Base-by-base conservation (phyloP, 1,284 basidiomycete species). In the Leccinum pachyderme region DNA sequence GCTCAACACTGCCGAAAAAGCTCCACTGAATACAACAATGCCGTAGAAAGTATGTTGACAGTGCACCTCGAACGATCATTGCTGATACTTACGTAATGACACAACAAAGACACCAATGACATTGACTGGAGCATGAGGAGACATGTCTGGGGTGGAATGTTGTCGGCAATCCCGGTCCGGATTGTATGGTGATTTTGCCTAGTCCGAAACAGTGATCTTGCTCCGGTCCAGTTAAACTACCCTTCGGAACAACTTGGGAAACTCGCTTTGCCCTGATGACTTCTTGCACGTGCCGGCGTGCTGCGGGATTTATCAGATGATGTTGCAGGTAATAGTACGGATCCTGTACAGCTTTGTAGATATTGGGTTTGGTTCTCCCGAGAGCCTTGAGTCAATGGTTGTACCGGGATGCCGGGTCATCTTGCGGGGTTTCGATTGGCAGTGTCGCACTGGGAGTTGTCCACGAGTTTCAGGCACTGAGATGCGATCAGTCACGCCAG, bases 11-110 rank as follows among this genome's bases (percentile, higher is more conserved):
- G 86, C 81, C 63, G 86, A 81, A 3, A 69, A 62, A n/a, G 81
- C 74, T 2, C 78, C 82, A 60, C 81, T 84, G 39, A 85, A 18
- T 18, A 18, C 59, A 22, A 91, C 73, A 15, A 84, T 76, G 62
- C 89, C 28, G 86, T 1, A 76, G 67, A 62, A 85, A 84, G 72
- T 90, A 90, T 5, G 79, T 35, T 9, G 76, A 74, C 2, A 86
- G 73, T 13, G 79, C 69, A 15, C 80, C 63, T 35, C 72, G 72
- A 54, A 84, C 64, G 63, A 81, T 83, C 2, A 88, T 90, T 90
- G 69, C 77, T 83, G 55, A 84, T 35, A 35, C 28, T 29, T 29
- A 29, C 7, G 28, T 7, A 29, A 7, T 29, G 28, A 29, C 18
- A 18, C 18, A 18, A 18, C 18, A 18, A 18, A 18, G 18, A 18